These are phyloP conservation scores for Agaricus subrufescens DNA, from an alignment of 768 basidiomycete genomes.

Conservation along the genomic window DNA sequence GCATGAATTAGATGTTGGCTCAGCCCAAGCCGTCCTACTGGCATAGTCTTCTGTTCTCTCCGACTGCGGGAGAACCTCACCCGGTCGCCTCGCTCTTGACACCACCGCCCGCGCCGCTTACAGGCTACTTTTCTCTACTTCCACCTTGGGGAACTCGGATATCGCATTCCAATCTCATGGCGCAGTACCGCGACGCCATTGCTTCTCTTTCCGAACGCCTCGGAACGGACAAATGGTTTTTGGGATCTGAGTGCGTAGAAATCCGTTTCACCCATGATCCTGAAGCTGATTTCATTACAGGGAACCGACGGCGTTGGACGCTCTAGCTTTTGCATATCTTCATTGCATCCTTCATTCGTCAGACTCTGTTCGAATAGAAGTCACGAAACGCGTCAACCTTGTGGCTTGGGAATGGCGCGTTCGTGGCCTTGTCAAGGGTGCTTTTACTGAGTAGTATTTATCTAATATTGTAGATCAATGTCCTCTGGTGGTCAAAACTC, in stretches of 20 bases:
- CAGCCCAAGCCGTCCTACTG: conserved; percentile 42
- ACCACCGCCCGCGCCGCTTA: conserved; percentile 66
- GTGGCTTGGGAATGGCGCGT: conserved; percentile 77
- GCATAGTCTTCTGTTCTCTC: conserved; percentile 35
- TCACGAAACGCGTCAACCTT: conserved; percentile 69
- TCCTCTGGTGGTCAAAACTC: no score
- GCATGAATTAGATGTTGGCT: conserved; percentile 38
- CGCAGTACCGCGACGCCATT: conserved; percentile 69
- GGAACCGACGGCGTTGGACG: conserved; percentile 75
- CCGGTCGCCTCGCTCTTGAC: conserved; percentile 46
- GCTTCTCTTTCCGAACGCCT: conserved; percentile 70
- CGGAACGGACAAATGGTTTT: conserved; percentile 76
- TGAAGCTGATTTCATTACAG: conserved; percentile 28
- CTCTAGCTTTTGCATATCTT: conserved; percentile 78
- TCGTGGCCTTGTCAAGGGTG: conserved; percentile 48
- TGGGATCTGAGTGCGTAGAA: conserved; percentile 58
- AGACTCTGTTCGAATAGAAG: conserved; percentile 50
- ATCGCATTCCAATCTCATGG: conserved; percentile 42
- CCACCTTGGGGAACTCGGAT: conserved; percentile 59
- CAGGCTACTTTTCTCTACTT: conserved; percentile 61
- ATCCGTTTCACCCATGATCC: neutral
- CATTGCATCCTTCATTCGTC: conserved; percentile 54
- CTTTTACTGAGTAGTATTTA: conserved; percentile 31
- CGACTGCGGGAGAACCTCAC: conserved; percentile 18
- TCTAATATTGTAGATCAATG: no score